Percentiles rank a stretch among this genome's conserved stretches.
phyloP scores from a whole-genome alignment of 495 filamentous ascomycete species.

The Penicillium herquei region DNA sequence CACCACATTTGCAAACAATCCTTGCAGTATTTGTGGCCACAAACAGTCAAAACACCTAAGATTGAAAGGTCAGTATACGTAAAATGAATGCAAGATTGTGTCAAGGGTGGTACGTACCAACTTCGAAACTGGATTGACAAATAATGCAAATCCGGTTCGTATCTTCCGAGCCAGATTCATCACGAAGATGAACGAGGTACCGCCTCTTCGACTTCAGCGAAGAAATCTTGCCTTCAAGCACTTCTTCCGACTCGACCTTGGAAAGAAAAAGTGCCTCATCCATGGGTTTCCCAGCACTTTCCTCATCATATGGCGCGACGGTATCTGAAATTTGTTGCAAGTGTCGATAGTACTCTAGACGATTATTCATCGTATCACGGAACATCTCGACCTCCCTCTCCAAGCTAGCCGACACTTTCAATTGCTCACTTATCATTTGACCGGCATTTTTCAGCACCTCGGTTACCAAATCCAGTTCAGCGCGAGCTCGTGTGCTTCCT shows the following conservation, averaged over 20 bases:
- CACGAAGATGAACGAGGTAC: slow-evolving; percentile 63
- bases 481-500: slow-evolving; percentile 59
- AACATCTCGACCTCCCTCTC: slow-evolving; percentile 77
- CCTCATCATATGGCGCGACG: slow-evolving; percentile 68
- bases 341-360: slow-evolving; percentile 85
- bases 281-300: slow-evolving; percentile 47
- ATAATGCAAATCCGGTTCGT: slow-evolving; percentile 70
- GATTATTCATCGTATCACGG: slow-evolving; percentile 71
- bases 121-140: slow-evolving; percentile 68
- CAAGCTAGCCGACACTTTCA: slow-evolving; percentile 57
- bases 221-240: slow-evolving; percentile 52
- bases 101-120: slow-evolving; percentile 49
- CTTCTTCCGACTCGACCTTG: slow-evolving; percentile 46
- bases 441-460: slow-evolving; percentile 57
- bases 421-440: slow-evolving; percentile 60
- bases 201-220: slow-evolving; percentile 64
- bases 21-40: slow-evolving; percentile 87
- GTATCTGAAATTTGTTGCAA: slow-evolving; percentile 85
- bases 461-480: slow-evolving; percentile 63
- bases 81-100: background rate
- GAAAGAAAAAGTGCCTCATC: slow-evolving; percentile 33
- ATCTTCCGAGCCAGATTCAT: slow-evolving; percentile 57
- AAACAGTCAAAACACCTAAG: slow-evolving; percentile 71
- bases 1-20: slow-evolving; percentile 82
- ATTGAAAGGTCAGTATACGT: slow-evolving; percentile 11